Conservation (phyloP, 805 yeast species). For the Candida silvicultrix region DNA sequence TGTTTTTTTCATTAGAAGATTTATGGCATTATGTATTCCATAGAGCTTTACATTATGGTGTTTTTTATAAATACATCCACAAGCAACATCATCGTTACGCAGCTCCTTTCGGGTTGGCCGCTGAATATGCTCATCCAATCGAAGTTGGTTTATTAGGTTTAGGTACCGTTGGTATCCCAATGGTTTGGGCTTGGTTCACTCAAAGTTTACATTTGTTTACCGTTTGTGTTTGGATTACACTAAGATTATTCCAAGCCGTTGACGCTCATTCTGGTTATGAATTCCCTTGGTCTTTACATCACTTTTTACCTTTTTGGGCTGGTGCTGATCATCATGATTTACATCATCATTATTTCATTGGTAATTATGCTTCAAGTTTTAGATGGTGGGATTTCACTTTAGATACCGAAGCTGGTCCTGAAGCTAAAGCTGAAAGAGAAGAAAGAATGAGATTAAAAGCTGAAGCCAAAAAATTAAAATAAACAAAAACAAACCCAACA, state of each 20-base stretch:
- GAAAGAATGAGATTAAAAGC: slow-evolving; percentile 50
- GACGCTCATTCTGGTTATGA: slow-evolving; percentile 98
- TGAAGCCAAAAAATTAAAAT: slow-evolving; percentile 29
- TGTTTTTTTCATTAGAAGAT: slow-evolving; percentile 85
- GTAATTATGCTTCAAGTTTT: slow-evolving; percentile 91
- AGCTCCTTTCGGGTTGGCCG: slow-evolving; percentile 95
- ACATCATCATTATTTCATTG: slow-evolving; percentile 94
- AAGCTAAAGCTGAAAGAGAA: slow-evolving; percentile 73
- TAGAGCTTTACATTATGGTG: slow-evolving; percentile 81
- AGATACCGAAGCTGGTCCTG: slow-evolving; percentile 86
- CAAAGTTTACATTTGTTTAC: slow-evolving; percentile 82
- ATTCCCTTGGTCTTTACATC: slow-evolving; percentile 94
- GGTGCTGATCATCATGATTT: slow-evolving; percentile 98
- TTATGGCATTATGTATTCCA: slow-evolving; percentile 97
- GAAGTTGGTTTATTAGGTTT: slow-evolving; percentile 88
- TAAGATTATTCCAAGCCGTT: slow-evolving; percentile 91
- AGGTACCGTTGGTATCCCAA: slow-evolving; percentile 96
- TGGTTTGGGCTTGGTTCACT: slow-evolving; percentile 71
- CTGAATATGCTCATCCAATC: slow-evolving; percentile 95
- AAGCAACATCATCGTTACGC: slow-evolving; percentile 98
- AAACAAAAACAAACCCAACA: not conserved
- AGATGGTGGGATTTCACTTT: slow-evolving; percentile 92
- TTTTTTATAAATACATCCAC: slow-evolving; percentile 88
- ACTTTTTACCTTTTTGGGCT: slow-evolving; percentile 93
- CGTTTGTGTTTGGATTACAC: slow-evolving; percentile 79